Evolutionary conservation across 106 monocot species (phyloP), one percentile per base, ranked within the genome.

Genomic region (Apostasia ramifera): DNA sequence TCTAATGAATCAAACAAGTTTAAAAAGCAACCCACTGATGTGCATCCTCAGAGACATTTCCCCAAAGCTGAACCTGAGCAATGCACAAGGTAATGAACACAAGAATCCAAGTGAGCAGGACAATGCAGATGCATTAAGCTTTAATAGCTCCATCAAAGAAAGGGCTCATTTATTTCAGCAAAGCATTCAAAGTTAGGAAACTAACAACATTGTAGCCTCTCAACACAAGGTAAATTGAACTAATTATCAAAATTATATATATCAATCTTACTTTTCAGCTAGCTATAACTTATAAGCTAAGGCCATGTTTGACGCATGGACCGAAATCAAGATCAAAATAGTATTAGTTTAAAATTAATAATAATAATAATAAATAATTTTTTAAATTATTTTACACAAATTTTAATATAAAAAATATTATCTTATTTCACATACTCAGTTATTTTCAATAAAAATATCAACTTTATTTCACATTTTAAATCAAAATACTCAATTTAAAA

Each of bases 31-130:
- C 55, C 66, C 15, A 40, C 57, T 42, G 54, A 59, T 59, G 40
- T 26, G 56, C 70, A 54, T 45, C 26, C 51, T 42, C 59, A 26
- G 86, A 86, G 47, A 69, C 59, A 10, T 70, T 70, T 73, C 73
- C 88, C 4, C 81, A 78, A 8, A 76, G 81, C 71, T 40, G 81
- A 84, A 76, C 61, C 45, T 55, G 55, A 53, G 58, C 52, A 75
- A 71, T 66, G 13, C 44, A 54, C 67, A 40, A 40, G 37, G 61
- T 8, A 58, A 6, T 42, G 58, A 71, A 37, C 14, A 47, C 15
- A 40, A 65, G 1, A 65, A 65, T 65, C 48, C 48, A 65, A 6
- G 1, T 37, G 26, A 65, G 7, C 61, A 80, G 44, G 51, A 72
- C 41, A 78, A 84, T 63, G 47, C 53, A 7, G 84, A 84, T 59